These are phyloP conservation scores for Akanthomyces dipterigenus DNA, from an alignment of 2,329 filamentous ascomycete genomes.

Conservation along the genomic window DNA sequence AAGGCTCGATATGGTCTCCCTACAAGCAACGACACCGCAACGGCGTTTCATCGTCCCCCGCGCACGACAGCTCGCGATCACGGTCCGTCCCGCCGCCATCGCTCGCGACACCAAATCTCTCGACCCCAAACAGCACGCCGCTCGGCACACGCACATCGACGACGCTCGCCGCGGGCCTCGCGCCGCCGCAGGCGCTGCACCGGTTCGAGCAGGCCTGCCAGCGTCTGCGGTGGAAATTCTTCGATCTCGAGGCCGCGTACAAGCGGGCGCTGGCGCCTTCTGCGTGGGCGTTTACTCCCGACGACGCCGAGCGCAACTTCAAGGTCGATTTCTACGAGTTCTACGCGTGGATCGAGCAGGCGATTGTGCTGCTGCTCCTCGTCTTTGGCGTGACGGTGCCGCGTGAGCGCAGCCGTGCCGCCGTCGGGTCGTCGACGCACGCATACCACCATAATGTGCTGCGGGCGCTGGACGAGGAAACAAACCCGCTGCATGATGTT, in stretches of 20 bases:
- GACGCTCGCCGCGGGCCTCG: conserved; percentile 18
- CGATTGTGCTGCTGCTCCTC: conserved; percentile 58
- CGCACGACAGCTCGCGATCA: conserved; percentile 2
- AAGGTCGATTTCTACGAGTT: conserved; percentile 75
- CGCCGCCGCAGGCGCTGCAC: conserved; percentile 38
- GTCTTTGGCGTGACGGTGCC: conserved; percentile 54
- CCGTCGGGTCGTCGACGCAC: conserved; percentile 29
- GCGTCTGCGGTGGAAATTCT: conserved; percentile 57
- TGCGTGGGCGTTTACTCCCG: conserved; percentile 26
- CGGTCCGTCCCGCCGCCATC: conserved; percentile 5
- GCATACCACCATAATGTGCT: conserved; percentile 66
- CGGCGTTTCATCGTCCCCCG: background rate
- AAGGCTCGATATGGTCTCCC: conserved; percentile 10
- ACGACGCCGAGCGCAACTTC: conserved; percentile 60
- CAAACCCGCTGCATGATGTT: conserved; percentile 48
- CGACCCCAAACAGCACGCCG: conserved; percentile 6
- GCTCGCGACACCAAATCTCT: background rate
- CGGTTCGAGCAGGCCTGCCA: conserved; percentile 55
- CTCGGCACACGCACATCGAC: conserved; percentile 5
- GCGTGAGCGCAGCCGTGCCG: conserved; percentile 16
- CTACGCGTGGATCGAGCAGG: conserved; percentile 65
- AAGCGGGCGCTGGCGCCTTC: conserved; percentile 37
- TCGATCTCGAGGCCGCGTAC: conserved; percentile 53
- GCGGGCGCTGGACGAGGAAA: conserved; percentile 48
- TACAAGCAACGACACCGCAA: background rate